These are phyloP conservation scores for Amanita brunnescens DNA, from an alignment of 768 basidiomycete genomes.

Conservation along the genomic window DNA sequence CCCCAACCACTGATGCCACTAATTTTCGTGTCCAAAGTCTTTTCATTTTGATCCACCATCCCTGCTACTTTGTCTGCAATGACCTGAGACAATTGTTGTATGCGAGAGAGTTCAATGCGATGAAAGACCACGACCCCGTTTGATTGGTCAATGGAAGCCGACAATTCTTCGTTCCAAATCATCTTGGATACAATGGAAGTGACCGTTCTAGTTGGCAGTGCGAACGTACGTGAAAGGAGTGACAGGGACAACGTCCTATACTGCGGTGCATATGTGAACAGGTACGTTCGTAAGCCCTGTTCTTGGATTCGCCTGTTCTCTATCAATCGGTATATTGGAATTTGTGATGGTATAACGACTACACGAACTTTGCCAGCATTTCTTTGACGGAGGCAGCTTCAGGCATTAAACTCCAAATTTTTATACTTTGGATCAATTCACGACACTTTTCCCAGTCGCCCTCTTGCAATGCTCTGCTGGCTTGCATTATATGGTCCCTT, in stretches of 20 bases:
- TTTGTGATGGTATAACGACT: background rate
- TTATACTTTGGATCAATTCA: slow-evolving; percentile 91
- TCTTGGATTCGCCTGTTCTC: slow-evolving; percentile 85
- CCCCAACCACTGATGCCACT: slow-evolving; percentile 58
- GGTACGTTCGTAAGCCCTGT: slow-evolving; percentile 91
- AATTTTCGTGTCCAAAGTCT: slow-evolving; percentile 76
- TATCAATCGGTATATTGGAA: background rate
- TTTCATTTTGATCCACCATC: slow-evolving; percentile 91
- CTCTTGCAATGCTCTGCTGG: slow-evolving; percentile 90
- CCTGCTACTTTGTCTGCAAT: slow-evolving; percentile 82
- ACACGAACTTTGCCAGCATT: slow-evolving; percentile 81
- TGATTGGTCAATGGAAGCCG: slow-evolving; percentile 89
- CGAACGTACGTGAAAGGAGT: slow-evolving; percentile 82
- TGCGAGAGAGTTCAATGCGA: slow-evolving; percentile 77
- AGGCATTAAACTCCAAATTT: slow-evolving; percentile 97
- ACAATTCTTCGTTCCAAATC: slow-evolving; percentile 96
- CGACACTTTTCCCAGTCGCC: slow-evolving; percentile 97
- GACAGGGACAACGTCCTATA: slow-evolving; percentile 88
- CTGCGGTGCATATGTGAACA: slow-evolving; percentile 95
- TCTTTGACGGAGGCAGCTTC: slow-evolving; percentile 83
- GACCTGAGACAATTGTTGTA: slow-evolving; percentile 83
- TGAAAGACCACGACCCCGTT: slow-evolving; percentile 90
- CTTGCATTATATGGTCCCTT: slow-evolving; percentile 98
- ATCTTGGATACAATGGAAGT: slow-evolving; percentile 93
- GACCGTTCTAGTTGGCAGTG: slow-evolving; percentile 69